phyloP scores from a whole-genome alignment of 129 eudicot species.

The Kitagawia praeruptora region DNA sequence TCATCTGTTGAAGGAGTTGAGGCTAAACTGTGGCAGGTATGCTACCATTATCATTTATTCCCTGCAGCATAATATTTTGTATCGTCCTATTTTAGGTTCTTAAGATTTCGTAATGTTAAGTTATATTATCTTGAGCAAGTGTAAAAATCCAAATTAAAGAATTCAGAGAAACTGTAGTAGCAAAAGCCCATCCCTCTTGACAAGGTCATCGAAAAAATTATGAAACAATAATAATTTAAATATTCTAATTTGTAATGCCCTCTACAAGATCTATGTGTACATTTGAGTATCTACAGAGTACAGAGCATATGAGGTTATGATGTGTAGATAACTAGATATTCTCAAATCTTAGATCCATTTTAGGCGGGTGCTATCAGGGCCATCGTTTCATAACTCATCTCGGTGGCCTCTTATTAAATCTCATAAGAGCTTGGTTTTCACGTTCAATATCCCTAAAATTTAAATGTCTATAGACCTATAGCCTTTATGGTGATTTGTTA shows the following conservation, averaged over 20 bases:
- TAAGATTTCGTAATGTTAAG: neutral
- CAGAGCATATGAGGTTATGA: neutral
- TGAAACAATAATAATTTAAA: no score
- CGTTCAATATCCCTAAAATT: no score
- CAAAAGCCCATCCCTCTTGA: no score
- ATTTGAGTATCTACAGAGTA: no score
- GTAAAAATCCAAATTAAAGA: no score
- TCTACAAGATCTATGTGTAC: neutral
- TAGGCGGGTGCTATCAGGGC: neutral
- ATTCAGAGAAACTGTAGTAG: neutral
- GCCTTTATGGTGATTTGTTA: no score
- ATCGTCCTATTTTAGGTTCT: neutral
- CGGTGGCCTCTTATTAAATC: no score
- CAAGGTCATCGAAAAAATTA: neutral
- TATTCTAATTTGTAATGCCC: neutral
- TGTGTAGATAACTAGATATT: neutral
- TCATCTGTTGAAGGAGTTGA: slow-evolving; percentile 78
- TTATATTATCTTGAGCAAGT: no score
- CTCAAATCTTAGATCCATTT: neutral
- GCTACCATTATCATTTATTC: neutral
- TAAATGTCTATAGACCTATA: no score
- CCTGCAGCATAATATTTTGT: neutral
- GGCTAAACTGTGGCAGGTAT: slow-evolving; percentile 71
- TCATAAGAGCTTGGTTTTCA: no score
- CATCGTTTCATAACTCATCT: neutral